Percentiles rank a stretch among this genome's conserved stretches.
Evolutionary conservation across 305 asterid genomes (phyloP).

Genomic region (Plantago coronopus): DNA sequence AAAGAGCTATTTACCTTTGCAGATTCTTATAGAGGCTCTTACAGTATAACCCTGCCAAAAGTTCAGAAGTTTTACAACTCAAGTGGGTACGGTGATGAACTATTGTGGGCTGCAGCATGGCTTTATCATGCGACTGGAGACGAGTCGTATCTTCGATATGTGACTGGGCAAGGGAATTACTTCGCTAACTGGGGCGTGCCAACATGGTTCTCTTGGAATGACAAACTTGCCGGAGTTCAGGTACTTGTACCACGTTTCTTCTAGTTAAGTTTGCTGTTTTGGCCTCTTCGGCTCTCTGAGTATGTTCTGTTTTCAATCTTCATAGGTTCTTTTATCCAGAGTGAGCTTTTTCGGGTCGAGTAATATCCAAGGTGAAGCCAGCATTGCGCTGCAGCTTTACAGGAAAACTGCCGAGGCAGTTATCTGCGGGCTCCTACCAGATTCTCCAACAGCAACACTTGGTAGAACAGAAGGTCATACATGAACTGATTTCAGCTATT

Average conservation of each 20-base stretch:
- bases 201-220: constrained; percentile 64
- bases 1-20: constrained; percentile 49
- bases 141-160: constrained; percentile 34
- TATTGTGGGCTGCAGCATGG: constrained; percentile 83
- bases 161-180: constrained; percentile 32
- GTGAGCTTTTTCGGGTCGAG: constrained; percentile 47
- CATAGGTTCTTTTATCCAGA: constrained; percentile 58
- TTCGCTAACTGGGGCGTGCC: constrained; percentile 54
- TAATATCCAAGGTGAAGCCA: constrained; percentile 34
- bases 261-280: neutral
- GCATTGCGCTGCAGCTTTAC: constrained; percentile 52
- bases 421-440: constrained; percentile 57
- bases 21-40: constrained; percentile 47
- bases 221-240: constrained; percentile 63
- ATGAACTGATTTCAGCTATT: neutral
- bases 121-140: constrained; percentile 66
- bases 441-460: constrained; percentile 41
- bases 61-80: constrained; percentile 55
- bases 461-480: constrained; percentile 43
- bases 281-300: neutral
- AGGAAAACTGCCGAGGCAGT: constrained; percentile 56
- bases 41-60: constrained; percentile 45
- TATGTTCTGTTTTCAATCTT: neutral
- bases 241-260: constrained; percentile 29
- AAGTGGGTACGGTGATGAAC: constrained; percentile 61